Evolutionary conservation across 2,329 filamentous ascomycete species (phyloP).

Genomic region (Lachnellula cervina): DNA sequence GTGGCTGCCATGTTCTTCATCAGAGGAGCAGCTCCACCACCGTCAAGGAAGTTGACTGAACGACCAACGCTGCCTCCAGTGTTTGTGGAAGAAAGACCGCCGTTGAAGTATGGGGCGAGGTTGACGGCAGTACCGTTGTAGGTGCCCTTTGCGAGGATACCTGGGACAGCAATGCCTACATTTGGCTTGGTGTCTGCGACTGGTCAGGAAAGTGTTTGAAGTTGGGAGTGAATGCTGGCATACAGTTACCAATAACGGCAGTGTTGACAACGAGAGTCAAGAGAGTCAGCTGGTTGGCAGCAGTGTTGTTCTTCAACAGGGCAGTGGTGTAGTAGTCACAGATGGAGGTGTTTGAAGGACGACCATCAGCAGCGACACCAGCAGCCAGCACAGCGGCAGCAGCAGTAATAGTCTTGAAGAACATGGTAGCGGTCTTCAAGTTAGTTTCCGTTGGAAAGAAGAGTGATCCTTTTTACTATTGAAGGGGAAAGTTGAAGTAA

Average conservation of each 20-base stretch:
- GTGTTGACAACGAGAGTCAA: constrained; percentile 57
- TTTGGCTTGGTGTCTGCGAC: constrained; percentile 48
- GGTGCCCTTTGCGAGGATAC: constrained; percentile 49
- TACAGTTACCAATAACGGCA: constrained; percentile 59
- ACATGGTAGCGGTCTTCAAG: constrained; percentile 19
- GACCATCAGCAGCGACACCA: constrained; percentile 33
- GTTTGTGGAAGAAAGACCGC: constrained; percentile 50
- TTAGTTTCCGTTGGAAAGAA: background rate
- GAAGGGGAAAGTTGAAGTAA: constrained; percentile 1
- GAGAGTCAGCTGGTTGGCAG: constrained; percentile 51
- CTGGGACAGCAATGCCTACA: constrained; percentile 47
- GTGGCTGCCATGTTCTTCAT: constrained; percentile 52
- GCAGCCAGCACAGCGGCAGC: constrained; percentile 9
- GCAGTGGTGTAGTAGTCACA: constrained; percentile 61
- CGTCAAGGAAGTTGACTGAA: constrained; percentile 57
- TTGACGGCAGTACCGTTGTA: constrained; percentile 49
- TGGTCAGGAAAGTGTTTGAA: background rate
- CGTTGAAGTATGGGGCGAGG: constrained; percentile 56
- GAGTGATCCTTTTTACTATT: background rate
- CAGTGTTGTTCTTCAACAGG: constrained; percentile 54
- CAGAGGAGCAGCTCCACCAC: constrained; percentile 50
- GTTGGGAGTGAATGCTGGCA: constrained; percentile 11
- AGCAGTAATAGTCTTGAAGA: constrained; percentile 22
- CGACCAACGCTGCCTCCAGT: constrained; percentile 40
- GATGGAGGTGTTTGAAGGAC: constrained; percentile 46